Base-by-base conservation (phyloP, 768 basidiomycete genomes). In the Leccinum pellstonianum region DNA sequence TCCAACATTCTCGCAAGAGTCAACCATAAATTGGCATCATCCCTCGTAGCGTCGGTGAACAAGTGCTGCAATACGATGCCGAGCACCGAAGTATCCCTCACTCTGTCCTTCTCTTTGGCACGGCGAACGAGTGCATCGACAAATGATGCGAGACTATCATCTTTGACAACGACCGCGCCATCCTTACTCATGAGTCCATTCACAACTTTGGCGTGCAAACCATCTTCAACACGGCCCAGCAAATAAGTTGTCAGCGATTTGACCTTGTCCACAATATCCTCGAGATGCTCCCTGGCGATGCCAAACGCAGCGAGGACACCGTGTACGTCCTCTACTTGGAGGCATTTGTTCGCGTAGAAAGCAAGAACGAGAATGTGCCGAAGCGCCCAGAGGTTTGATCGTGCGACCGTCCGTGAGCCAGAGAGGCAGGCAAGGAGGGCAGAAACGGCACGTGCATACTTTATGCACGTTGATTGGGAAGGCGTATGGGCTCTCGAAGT, bases 1-100 rank as follows among this genome's bases (percentile, higher is more conserved):
- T 91, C 86, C 2, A 88, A 58, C 62, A 75, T 83, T 69, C 87
- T 81, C 3, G 84, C 89, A n/a, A 90, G 76, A 3, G 76, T 68
- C 50, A 97, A 71, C 93, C 96, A 96, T 46, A 80, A 69, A 60
- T 94, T 93, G 0, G 84, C 86, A 63, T 95, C 93, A 0, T 75
- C 76, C 49, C 76, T 80, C 3, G 82, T 82, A 0, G 86, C 78
- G 46, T 85, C 86, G 53, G 81, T 77, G 51, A 90, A 72, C 60
- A 84, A 64, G 68, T 86, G 79, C 59, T 82, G 81, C 38, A 97
- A 66, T 5, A 94, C 77, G 21, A 76, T 73, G 50, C 82, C 76
- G 27, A 97, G 71, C 11, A 90, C 77, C 2, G 90, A 78, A 9
- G 84, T 70, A 56, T 88, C 85, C 23, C 84, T 74, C 4, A 82